Percentiles rank a stretch among this genome's conserved stretches.
These are phyloP conservation scores for Daldinia vernicosa DNA, from an alignment of 495 filamentous ascomycete genomes.

Conservation along the genomic window DNA sequence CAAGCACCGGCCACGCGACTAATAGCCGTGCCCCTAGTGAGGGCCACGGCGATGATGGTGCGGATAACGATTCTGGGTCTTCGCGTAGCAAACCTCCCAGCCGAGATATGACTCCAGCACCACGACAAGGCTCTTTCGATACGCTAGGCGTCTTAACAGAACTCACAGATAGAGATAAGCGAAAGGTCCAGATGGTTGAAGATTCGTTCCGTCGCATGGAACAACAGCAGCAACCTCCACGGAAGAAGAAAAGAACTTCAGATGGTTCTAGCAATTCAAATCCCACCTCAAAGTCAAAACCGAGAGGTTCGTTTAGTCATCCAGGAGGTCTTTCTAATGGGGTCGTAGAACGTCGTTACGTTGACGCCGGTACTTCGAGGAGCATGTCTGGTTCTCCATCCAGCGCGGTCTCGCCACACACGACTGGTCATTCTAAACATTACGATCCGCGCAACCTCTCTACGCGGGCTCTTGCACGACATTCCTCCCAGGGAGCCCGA, in stretches of 20 bases:
- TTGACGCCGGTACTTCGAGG: slow-evolving; percentile 59
- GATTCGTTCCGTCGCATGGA: slow-evolving; percentile 75
- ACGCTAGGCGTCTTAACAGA: slow-evolving; percentile 64
- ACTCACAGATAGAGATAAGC: slow-evolving; percentile 84
- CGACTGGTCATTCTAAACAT: slow-evolving; percentile 29
- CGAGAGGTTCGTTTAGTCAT: slow-evolving; percentile 48
- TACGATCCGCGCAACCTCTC: slow-evolving; percentile 32
- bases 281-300: slow-evolving; percentile 49
- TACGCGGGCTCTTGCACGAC: slow-evolving; percentile 42
- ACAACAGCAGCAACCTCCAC: slow-evolving; percentile 64
- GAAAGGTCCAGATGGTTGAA: slow-evolving; percentile 86
- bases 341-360: slow-evolving; percentile 53
- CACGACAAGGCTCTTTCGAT: slow-evolving; percentile 61
- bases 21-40: slow-evolving; percentile 85
- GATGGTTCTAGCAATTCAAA: slow-evolving; percentile 58
- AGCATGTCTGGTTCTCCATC: slow-evolving; percentile 60
- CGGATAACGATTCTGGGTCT: slow-evolving; percentile 74
- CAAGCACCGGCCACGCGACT: slow-evolving; percentile 72
- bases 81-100: slow-evolving; percentile 77
- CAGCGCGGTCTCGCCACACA: slow-evolving; percentile 51
- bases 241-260: slow-evolving; percentile 69
- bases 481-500: slow-evolving; percentile 44
- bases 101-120: slow-evolving; percentile 79
- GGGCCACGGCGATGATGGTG: slow-evolving; percentile 63
- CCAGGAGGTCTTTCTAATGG: slow-evolving; percentile 48